phyloP scores from a whole-genome alignment of 2,329 filamentous ascomycete species.

The Colletotrichum liriopes region DNA sequence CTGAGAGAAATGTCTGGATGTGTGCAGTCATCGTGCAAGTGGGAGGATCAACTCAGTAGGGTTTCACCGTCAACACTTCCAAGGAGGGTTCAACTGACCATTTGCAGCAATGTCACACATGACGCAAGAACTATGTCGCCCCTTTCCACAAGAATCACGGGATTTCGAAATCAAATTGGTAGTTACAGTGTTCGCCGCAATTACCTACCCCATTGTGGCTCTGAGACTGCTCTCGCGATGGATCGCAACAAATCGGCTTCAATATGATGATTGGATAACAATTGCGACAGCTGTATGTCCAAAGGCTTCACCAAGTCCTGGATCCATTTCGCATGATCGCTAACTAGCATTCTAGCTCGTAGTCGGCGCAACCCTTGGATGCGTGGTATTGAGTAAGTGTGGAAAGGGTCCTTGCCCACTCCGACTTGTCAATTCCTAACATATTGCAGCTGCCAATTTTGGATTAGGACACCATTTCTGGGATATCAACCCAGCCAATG shows the following conservation, averaged over 20 bases:
- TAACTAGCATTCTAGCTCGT: neutral
- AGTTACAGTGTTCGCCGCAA: constrained; percentile 13
- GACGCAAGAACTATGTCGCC: constrained; percentile 17
- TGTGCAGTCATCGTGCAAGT: constrained; percentile 28
- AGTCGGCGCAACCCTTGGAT: constrained; percentile 8
- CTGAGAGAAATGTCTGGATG: constrained; percentile 27
- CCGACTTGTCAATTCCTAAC: neutral
- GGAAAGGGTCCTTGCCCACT: too few species aligned
- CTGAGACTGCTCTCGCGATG: constrained; percentile 23
- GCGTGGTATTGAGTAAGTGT: constrained; percentile 24
- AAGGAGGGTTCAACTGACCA: neutral
- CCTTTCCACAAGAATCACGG: constrained; percentile 20
- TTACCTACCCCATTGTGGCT: constrained; percentile 22
- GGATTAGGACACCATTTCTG: constrained; percentile 46
- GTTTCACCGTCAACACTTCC: neutral
- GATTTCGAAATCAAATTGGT: constrained; percentile 23
- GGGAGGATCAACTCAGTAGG: constrained; percentile 32
- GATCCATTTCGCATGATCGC: too few species aligned
- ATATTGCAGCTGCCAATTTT: constrained; percentile 12
- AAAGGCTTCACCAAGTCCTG: neutral
- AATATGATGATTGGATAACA: constrained; percentile 34
- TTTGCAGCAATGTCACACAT: constrained; percentile 2
- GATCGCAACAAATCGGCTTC: neutral
- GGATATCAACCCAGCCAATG: constrained; percentile 42
- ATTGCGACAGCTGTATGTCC: constrained; percentile 18